A percentile compares a stretch with the other conserved stretches of the same genome.
These are phyloP conservation scores for Skeletonema potamos DNA, from an alignment of 108 stramenopile genomes.

Conservation along the genomic window DNA sequence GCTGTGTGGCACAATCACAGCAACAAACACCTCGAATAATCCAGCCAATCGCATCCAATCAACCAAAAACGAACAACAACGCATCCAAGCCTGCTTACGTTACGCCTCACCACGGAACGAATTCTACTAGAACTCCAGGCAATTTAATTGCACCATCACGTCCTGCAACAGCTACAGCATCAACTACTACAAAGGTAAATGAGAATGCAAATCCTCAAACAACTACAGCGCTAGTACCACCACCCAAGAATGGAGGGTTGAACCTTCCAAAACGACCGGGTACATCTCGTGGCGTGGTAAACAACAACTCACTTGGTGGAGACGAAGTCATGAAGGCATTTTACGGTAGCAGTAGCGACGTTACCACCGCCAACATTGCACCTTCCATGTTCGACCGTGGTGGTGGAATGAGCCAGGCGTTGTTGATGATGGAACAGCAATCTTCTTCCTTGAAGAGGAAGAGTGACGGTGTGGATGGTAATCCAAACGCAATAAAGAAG, in stretches of 20 bases:
- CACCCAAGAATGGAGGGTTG: conserved; percentile 12
- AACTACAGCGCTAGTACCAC: not conserved
- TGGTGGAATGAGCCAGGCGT: conserved; percentile 5
- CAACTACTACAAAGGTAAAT: not conserved
- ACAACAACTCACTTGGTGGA: not conserved
- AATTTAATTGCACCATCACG: not conserved
- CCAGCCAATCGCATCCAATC: not conserved
- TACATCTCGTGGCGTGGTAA: conserved; percentile 21
- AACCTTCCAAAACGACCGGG: conserved; percentile 27
- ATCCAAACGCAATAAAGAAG: not conserved
- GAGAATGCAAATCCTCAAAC: not conserved
- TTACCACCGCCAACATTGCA: not conserved
- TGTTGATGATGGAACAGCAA: conserved; percentile 5
- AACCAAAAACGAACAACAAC: not conserved
- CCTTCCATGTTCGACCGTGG: not conserved
- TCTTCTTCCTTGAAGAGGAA: conserved; percentile 31
- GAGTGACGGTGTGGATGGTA: conserved; percentile 10
- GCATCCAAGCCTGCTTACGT: conserved; percentile 7
- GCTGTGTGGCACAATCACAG: not conserved
- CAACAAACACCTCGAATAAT: not conserved
- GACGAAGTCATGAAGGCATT: not conserved
- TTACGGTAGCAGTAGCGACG: not conserved
- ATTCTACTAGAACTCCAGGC: not conserved
- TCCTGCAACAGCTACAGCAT: not conserved
- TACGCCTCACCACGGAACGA: conserved; percentile 19